Conservation (phyloP, 257 asterid genomes). For the Salvia miltiorrhiza region DNA sequence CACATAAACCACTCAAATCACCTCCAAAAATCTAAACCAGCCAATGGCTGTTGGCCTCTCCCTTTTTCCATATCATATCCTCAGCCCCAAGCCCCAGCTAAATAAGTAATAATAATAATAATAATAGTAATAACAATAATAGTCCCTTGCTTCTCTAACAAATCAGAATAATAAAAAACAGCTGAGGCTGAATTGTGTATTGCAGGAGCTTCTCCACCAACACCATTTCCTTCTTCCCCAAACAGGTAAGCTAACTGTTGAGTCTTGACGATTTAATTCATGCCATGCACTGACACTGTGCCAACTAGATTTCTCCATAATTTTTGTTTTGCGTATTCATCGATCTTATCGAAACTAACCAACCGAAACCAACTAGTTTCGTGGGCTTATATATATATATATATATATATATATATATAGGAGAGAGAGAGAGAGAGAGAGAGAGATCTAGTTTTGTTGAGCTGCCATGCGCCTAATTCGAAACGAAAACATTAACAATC, state of each 20-base stretch:
- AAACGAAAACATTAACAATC: background rate
- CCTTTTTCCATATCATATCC: constrained; percentile 22
- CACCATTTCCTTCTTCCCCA: background rate
- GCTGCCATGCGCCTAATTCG: background rate
- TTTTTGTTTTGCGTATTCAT: constrained; percentile 5
- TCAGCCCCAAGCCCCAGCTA: background rate
- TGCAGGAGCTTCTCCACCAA: background rate
- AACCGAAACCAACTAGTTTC: background rate
- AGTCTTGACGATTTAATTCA: background rate
- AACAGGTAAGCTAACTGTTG: background rate
- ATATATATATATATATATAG: background rate
- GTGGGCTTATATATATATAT: background rate
- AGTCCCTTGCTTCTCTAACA: background rate
- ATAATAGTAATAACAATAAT: background rate
- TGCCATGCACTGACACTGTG: too few relatives aligned
- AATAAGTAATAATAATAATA: background rate
- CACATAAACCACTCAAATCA: constrained; percentile 49
- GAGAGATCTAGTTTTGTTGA: background rate
- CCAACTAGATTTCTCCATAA: too few relatives aligned
- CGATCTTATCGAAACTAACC: constrained; percentile 27
- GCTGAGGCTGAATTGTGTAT: background rate
- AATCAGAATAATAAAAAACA: background rate
- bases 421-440: background rate
- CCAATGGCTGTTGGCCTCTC: constrained; percentile 46
- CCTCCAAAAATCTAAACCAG: constrained; percentile 44